Evolutionary conservation across 1,284 basidiomycete species (phyloP), one percentile per base, ranked within the genome.

Genomic region (Naganishia cerealis): DNA sequence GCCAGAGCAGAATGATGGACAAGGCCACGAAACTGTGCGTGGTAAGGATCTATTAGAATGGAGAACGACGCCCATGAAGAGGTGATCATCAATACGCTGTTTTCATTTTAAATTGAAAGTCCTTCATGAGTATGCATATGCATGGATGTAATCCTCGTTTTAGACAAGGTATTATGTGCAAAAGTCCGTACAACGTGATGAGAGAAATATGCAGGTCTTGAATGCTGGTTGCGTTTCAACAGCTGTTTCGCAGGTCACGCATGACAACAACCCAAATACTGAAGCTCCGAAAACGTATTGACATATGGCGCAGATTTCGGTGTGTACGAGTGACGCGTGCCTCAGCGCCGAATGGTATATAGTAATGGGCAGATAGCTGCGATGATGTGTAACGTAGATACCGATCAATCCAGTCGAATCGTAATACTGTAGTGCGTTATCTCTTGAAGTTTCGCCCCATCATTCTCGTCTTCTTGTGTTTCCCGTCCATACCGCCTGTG

Each of bases 31-130:
- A 16, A 29, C 54, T 29, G 59, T 68, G 3, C 24, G 42, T 16
- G 67, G 67, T 46, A 68, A 63, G 24, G 54, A 58, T 13, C 55
- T 68, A 21, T 36, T 68, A 10, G 26, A 54, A 15, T 68, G 67
- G 67, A 62, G 63, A 21, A 24, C 63, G 40, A 46, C 26, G 39
- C 63, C 55, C 9, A 66, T 56, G 54, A 54, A 66, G 39, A 56
- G 50, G 40, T 63, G 38, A 63, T n/a, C 24, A 52, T 40, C 2
- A 13, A 7, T 38, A 33, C 10, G 40, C 24, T 43, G 33, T 21
- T 3, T 33, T 18, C 39, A 53, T 43, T 18, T 3, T 0, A 8
- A 8, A 50, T 50, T 0, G n/a, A 9, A 24, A 15, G 12, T 50
- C 10, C 21, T n/a, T 10, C 8, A 24, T 24, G 46, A 50, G 24